phyloP scores from a whole-genome alignment of 441 rosid genomes.

The Jatropha multifida region DNA sequence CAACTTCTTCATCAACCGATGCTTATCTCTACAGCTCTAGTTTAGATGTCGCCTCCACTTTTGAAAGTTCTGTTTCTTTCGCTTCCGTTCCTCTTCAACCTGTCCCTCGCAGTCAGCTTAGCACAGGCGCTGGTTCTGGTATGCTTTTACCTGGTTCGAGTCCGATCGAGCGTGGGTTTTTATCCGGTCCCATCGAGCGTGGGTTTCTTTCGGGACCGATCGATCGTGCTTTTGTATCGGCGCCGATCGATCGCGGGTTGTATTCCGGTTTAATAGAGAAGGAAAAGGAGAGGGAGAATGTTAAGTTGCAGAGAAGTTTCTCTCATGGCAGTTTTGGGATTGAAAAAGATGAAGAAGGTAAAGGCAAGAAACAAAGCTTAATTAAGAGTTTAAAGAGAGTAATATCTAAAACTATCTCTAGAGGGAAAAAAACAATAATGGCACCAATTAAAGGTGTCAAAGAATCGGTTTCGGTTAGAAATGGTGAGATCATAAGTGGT shows the following conservation, averaged over 20 bases:
- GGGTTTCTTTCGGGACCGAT: constrained; percentile 62
- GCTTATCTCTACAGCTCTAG: constrained; percentile 27
- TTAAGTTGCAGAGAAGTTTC: constrained; percentile 36
- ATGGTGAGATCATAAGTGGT: constrained; percentile 19
- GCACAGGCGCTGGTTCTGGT: constrained; percentile 35
- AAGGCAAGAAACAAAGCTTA: constrained; percentile 29
- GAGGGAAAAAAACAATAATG: constrained; percentile 52
- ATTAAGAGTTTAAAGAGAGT: constrained; percentile 35
- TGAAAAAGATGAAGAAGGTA: constrained; percentile 23
- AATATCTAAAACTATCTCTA: constrained; percentile 32
- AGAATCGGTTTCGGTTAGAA: constrained; percentile 46
- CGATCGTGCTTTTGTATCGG: constrained; percentile 58
- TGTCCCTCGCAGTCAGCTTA: constrained; percentile 34
- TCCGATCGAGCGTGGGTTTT: constrained; percentile 66
- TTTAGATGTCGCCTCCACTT: constrained; percentile 39
- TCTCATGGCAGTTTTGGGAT: constrained; percentile 34
- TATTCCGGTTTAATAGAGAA: constrained; percentile 54
- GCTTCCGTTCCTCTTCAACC: constrained; percentile 49
- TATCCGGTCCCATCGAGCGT: constrained; percentile 77
- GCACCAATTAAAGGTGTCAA: constrained; percentile 52
- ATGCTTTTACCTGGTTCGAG: constrained; percentile 49
- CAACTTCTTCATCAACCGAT: constrained; percentile 38
- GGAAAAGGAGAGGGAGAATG: constrained; percentile 23
- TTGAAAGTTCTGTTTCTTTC: constrained; percentile 49
- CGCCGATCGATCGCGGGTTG: constrained; percentile 64